phyloP scores from a whole-genome alignment of 1,139 yeast genomes.

The Geotrichum fermentans region DNA sequence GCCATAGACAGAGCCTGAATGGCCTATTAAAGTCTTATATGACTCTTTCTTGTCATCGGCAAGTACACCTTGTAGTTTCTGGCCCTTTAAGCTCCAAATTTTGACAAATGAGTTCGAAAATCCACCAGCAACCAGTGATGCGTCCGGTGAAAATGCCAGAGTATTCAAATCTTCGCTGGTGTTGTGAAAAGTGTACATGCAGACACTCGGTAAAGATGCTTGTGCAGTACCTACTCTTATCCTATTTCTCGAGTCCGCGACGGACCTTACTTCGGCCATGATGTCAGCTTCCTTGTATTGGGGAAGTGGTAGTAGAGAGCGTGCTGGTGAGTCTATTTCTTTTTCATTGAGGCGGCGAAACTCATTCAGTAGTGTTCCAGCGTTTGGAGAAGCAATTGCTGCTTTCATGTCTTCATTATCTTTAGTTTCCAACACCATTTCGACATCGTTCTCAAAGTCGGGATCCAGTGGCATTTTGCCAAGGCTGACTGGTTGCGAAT shows the following conservation, averaged over 20 bases:
- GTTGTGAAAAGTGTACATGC: constrained; percentile 97
- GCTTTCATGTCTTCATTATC: constrained; percentile 42
- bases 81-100: constrained; percentile 89
- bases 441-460: constrained; percentile 78
- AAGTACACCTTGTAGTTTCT: constrained; percentile 64
- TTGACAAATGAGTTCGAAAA: constrained; percentile 88
- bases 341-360: constrained; percentile 43
- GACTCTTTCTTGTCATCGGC: constrained; percentile 49
- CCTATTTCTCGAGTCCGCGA: constrained; percentile 76
- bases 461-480: constrained; percentile 85
- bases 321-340: constrained; percentile 61
- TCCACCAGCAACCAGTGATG: constrained; percentile 86
- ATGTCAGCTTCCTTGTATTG: constrained; percentile 74
- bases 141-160: constrained; percentile 79
- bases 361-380: constrained; percentile 44
- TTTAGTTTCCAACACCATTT: constrained; percentile 70
- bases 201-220: constrained; percentile 85
- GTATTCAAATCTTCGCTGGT: constrained; percentile 84
- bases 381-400: constrained; percentile 6
- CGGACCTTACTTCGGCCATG: constrained; percentile 67
- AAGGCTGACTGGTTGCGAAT: constrained; percentile 67
- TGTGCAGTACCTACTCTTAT: constrained; percentile 62
- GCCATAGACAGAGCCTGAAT: constrained; percentile 91
- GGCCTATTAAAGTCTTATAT: constrained; percentile 74
- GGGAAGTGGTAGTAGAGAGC: constrained; percentile 79